Percentiles rank a stretch among this genome's conserved stretches.
phyloP scores from a whole-genome alignment of 2,329 filamentous ascomycete species.

The Madurella mycetomatis region DNA sequence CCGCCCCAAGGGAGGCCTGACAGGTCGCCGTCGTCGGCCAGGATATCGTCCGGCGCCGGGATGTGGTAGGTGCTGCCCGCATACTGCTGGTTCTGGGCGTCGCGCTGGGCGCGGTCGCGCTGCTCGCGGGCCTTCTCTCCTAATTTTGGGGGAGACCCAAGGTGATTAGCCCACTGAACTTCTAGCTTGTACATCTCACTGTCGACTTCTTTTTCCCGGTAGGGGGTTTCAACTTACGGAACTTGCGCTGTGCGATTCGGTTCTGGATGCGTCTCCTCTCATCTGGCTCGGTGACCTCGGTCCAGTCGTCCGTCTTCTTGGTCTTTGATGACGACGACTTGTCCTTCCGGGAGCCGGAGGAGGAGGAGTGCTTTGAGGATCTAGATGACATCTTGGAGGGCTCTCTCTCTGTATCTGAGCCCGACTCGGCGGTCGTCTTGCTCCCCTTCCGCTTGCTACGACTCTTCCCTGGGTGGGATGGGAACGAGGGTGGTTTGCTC shows the following conservation, averaged over 20 bases:
- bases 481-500: constrained; percentile 7
- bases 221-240: constrained; percentile 50
- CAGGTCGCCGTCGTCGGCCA: constrained; percentile 42
- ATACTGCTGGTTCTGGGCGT: constrained; percentile 57
- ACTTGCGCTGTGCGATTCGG: constrained; percentile 70
- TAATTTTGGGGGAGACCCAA: constrained; percentile 29
- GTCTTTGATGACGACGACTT: constrained; percentile 29
- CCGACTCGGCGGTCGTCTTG: constrained; percentile 23
- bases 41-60: constrained; percentile 51
- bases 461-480: constrained; percentile 15
- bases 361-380: constrained; percentile 24
- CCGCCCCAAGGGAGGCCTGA: constrained; percentile 71
- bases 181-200: too few species aligned
- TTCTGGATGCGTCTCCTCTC: constrained; percentile 73
- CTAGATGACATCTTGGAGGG: constrained; percentile 32
- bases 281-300: constrained; percentile 62
- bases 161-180: constrained; percentile 1
- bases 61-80: constrained; percentile 62
- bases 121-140: constrained; percentile 67
- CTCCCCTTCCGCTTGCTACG: constrained; percentile 17
- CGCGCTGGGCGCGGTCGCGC: constrained; percentile 61
- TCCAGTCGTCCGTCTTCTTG: constrained; percentile 61
- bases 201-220: too few species aligned
- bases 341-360: constrained; percentile 28
- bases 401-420: constrained; percentile 30